These are phyloP conservation scores for Porphyrellus cyaneotinctus DNA, from an alignment of 768 basidiomycete species.

Conservation along the genomic window DNA sequence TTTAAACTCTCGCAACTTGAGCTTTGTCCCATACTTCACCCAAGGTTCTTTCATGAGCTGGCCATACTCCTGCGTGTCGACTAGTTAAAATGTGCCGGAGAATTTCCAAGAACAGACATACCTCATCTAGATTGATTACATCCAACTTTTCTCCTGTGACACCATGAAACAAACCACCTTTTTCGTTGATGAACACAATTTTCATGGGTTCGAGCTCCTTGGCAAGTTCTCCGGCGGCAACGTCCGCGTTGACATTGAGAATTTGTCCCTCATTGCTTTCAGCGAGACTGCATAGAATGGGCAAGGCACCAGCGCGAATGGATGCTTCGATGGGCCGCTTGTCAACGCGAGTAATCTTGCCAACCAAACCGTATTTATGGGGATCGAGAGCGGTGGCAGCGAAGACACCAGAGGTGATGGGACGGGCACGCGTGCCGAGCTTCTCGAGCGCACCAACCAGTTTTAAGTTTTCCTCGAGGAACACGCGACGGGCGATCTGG, in stretches of 20 bases:
- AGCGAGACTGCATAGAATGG: conserved; percentile 92
- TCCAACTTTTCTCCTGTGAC: conserved; percentile 94
- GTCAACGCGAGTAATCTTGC: conserved; percentile 91
- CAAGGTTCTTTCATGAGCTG: conserved; percentile 95
- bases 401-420: conserved; percentile 97
- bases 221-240: conserved; percentile 95
- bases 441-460: conserved; percentile 90
- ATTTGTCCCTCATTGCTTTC: conserved; percentile 97
- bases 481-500: conserved; percentile 90
- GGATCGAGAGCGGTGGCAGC: conserved; percentile 95
- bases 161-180: conserved; percentile 97
- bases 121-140: conserved; percentile 97
- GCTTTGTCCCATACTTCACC: conserved; percentile 99
- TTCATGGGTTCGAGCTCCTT: conserved; percentile 98
- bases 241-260: conserved; percentile 97
- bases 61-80: conserved; percentile 74
- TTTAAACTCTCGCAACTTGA: conserved; percentile 98
- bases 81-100: background rate
- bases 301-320: conserved; percentile 92
- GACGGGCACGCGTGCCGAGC: conserved; percentile 93
- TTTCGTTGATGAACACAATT: conserved; percentile 97
- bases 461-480: conserved; percentile 95
- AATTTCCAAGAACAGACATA: conserved; percentile 23
- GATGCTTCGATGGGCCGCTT: conserved; percentile 96
- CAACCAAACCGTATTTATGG: conserved; percentile 92